These are phyloP conservation scores for Cyathus striatus DNA, from an alignment of 768 basidiomycete species.

Conservation along the genomic window DNA sequence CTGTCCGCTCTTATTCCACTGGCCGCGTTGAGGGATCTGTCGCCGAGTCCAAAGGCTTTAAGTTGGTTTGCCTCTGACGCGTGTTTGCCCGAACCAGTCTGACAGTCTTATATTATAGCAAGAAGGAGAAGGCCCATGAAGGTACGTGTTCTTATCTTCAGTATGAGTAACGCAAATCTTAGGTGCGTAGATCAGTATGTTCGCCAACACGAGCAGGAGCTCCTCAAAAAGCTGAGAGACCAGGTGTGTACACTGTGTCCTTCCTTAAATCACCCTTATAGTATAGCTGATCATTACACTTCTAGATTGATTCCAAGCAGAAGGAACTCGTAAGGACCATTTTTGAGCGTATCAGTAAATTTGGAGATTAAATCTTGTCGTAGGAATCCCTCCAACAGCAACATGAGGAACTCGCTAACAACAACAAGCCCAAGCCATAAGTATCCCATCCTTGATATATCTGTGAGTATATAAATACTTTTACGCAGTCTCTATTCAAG, in stretches of 20 bases:
- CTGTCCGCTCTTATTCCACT: constrained; percentile 2
- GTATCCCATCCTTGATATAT: background rate
- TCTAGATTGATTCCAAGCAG: constrained; percentile 2
- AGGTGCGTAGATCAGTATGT: constrained; percentile 3
- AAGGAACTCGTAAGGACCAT: background rate
- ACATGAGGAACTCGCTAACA: constrained; percentile 1
- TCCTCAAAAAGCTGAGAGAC: background rate
- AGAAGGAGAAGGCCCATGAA: constrained; percentile 6
- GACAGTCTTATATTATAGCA: background rate
- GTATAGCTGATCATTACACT: background rate
- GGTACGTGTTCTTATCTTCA: background rate
- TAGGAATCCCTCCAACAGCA: constrained; percentile 7
- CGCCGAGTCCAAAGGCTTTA: constrained; percentile 4
- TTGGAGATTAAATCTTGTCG: background rate
- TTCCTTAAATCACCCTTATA: background rate
- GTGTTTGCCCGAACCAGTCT: no score
- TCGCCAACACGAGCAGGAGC: constrained; percentile 2
- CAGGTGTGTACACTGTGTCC: background rate
- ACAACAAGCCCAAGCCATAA: constrained; percentile 4
- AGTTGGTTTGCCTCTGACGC: constrained; percentile 1
- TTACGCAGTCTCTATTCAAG: no score
- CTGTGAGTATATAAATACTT: no score
- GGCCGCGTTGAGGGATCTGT: constrained; percentile 3
- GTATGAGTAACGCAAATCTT: background rate
- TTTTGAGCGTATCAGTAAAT: background rate